Base-by-base conservation (phyloP, 352 stramenopile species). In the Pythium plurisporium region DNA sequence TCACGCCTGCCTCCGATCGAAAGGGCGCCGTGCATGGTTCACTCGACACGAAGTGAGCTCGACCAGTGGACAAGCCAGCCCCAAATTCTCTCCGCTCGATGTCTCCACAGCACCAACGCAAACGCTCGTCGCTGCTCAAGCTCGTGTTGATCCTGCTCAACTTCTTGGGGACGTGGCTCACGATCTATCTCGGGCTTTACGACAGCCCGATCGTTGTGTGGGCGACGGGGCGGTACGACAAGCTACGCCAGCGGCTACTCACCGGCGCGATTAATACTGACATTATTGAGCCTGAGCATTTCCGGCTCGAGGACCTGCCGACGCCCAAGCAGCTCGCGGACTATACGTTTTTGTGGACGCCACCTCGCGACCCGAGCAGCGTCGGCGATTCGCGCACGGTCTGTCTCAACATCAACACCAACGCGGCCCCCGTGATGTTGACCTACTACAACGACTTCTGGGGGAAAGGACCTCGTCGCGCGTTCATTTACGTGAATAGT, bases 371-470 rank as follows among this genome's bases (percentile, higher is more conserved):
- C 22, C 20, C 31, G 10, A 43, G 20, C 12, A 33, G 19, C 19
- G 17, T 53, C 6, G 46, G 46, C 30, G 11, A 31, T 1, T 31
- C 41, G 5, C 62, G 60, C 15, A 74, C 51, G 31, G 55, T 60
- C 20, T 74, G 70, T 29, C 27, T 62, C 20, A 59, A 37, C 20
- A 44, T 59, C 29, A 59, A 59, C 52, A 59, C 52, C 12, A 59
- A 52, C 52, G 67, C 64, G 15, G 59, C 62, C 5, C 64, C 65
- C 14, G 37, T 52, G 30, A 65, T 69, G 38, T 58, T 48, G 23
- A 63, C 62, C 41, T 27, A 61, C n/a, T 74, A 59, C 29, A 40
- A 72, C 26, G 66, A 74, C 44, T 72, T 64, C 29, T 74, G 59
- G 69, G 66, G 69, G 2, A 67, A 70, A 25, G 46, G 47, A 3